phyloP scores from a whole-genome alignment of 2,329 filamentous ascomycete species.

The Arthroderma sp. region DNA sequence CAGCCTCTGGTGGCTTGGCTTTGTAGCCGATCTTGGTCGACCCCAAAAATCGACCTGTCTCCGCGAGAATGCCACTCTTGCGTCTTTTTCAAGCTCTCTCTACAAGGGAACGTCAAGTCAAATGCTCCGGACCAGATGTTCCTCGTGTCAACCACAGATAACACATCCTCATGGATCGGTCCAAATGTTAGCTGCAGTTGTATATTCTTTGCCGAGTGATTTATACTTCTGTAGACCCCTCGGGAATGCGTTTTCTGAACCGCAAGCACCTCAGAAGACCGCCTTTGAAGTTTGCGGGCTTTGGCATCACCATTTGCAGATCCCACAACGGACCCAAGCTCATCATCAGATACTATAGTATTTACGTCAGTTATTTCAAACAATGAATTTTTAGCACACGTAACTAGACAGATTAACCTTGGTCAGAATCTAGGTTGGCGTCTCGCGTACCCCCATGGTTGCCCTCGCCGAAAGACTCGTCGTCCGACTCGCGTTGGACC shows the following conservation, averaged over 20 bases:
- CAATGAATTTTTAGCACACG: too few relatives aligned
- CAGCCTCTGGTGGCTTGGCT: slow-evolving; percentile 35
- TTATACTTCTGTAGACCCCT: slow-evolving; percentile 23
- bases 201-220: slow-evolving; percentile 29
- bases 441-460: too few relatives aligned
- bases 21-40: slow-evolving; percentile 26
- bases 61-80: slow-evolving; percentile 20
- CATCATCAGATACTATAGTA: slow-evolving; percentile 5
- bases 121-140: slow-evolving; percentile 35
- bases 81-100: slow-evolving; percentile 22
- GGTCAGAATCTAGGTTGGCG: too few relatives aligned
- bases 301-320: neutral
- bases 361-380: too few relatives aligned
- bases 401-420: too few relatives aligned
- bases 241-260: slow-evolving; percentile 22
- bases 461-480: too few relatives aligned
- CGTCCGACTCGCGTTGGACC: too few relatives aligned
- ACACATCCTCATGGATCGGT: slow-evolving; percentile 36
- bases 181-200: slow-evolving; percentile 40
- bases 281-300: neutral
- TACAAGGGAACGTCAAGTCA: slow-evolving; percentile 40
- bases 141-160: slow-evolving; percentile 34
- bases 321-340: slow-evolving; percentile 3
- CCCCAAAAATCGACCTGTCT: slow-evolving; percentile 32
- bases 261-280: slow-evolving; percentile 7